A percentile compares a stretch with the other conserved stretches of the same genome.
These are phyloP conservation scores for Ogataea paradorogensis DNA, from an alignment of 805 yeast genomes.

Conservation along the genomic window DNA sequence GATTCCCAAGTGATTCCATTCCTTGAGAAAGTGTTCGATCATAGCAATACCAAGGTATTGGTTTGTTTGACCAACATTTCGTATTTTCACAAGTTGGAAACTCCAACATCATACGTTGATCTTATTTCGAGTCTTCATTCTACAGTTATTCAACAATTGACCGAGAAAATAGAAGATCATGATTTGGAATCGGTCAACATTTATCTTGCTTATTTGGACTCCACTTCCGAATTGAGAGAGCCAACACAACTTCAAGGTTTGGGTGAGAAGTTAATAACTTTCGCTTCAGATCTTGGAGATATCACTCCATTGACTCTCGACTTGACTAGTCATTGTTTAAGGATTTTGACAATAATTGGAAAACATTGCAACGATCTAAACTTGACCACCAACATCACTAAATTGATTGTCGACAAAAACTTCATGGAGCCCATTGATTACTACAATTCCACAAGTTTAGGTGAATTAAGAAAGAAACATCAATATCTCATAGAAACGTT, in stretches of 20 bases:
- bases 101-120: conserved; percentile 18
- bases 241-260: conserved; percentile 3
- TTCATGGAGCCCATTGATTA: conserved; percentile 19
- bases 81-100: conserved; percentile 33
- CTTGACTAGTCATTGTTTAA: conserved; percentile 21
- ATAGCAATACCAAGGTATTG: conserved; percentile 53
- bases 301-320: conserved; percentile 15
- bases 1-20: conserved; percentile 22
- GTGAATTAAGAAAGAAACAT: conserved; percentile 27
- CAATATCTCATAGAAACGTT: conserved; percentile 26
- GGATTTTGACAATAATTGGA: conserved; percentile 27
- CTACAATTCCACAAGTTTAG: conserved; percentile 12
- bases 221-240: conserved; percentile 12
- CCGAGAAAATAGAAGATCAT: conserved; percentile 2
- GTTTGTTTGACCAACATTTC: conserved; percentile 69
- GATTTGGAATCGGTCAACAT: conserved; percentile 19
- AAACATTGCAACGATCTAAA: conserved; percentile 19
- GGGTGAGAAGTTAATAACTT: conserved; percentile 2
- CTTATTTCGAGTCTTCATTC: conserved; percentile 12
- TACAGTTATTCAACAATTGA: conserved; percentile 7
- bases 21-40: conserved; percentile 43
- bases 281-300: conserved; percentile 6
- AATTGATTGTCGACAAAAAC: conserved; percentile 27
- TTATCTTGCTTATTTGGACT: conserved; percentile 19
- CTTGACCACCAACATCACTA: conserved; percentile 19